Evolutionary conservation across 2,329 filamentous ascomycete species (phyloP).

Genomic region (Daldinia sp.): DNA sequence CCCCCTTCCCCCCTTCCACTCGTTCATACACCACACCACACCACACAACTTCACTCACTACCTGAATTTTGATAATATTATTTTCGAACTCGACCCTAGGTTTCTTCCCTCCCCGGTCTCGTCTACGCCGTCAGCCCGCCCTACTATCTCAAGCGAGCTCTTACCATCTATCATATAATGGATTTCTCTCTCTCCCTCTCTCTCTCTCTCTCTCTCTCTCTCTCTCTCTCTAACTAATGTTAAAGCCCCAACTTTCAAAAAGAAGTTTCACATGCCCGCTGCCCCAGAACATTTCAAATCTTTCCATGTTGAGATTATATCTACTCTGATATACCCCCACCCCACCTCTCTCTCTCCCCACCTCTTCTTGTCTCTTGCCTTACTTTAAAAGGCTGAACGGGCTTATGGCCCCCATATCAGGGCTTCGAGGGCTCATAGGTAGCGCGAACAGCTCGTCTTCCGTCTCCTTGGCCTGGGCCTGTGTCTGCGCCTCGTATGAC

Average conservation of each 20-base stretch:
- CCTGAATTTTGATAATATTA: not conserved
- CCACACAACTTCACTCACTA: not conserved
- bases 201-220: too few relatives aligned
- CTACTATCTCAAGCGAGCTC: constrained; percentile 2
- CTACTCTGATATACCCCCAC: not conserved
- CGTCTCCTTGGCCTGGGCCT: constrained; percentile 59
- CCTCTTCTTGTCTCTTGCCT: not conserved
- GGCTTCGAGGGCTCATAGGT: constrained; percentile 86
- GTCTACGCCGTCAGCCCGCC: not conserved
- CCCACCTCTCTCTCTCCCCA: too few relatives aligned
- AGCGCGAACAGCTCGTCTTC: constrained; percentile 90
- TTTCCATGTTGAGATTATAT: not conserved
- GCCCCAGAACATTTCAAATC: not conserved
- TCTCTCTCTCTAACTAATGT: not conserved
- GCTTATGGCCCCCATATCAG: constrained; percentile 81
- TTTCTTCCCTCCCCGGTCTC: not conserved
- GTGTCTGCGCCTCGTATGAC: constrained; percentile 7
- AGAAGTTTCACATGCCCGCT: not conserved
- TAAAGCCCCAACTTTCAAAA: not conserved
- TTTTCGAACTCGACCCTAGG: not conserved
- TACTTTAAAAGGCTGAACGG: constrained; percentile 73
- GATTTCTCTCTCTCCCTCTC: not conserved
- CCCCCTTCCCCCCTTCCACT: not conserved
- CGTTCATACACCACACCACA: not conserved
- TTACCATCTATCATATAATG: constrained; percentile 9